A percentile compares a stretch with the other conserved stretches of the same genome.
These are phyloP conservation scores for Fagus crenata DNA, from an alignment of 306 rosid genomes.

Conservation along the genomic window DNA sequence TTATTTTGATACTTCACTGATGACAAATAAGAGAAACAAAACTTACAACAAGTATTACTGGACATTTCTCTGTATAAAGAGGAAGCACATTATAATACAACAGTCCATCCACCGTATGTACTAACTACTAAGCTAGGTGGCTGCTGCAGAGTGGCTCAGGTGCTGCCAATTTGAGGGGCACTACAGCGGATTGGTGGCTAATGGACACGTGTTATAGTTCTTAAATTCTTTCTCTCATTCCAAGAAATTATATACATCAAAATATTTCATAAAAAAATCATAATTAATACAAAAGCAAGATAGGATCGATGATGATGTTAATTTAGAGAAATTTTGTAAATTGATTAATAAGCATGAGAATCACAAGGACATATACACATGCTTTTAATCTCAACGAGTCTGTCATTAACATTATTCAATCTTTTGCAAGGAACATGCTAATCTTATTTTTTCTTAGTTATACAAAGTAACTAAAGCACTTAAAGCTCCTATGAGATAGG, in stretches of 20 bases:
- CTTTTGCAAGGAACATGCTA: neutral
- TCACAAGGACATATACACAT: no score
- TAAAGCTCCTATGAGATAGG: neutral
- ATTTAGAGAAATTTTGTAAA: no score
- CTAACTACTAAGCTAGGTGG: conserved; percentile 12
- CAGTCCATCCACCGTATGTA: neutral
- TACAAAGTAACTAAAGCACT: neutral
- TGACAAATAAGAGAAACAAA: neutral
- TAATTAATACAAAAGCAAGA: neutral
- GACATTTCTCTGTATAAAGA: neutral
- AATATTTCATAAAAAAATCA: no score
- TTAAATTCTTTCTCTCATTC: neutral
- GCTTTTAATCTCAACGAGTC: no score
- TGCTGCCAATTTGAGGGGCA: conserved; percentile 2
- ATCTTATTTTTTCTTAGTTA: neutral
- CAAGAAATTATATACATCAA: no score
- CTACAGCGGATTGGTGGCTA: neutral
- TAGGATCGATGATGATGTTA: neutral
- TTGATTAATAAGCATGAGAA: no score
- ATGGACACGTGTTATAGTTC: conserved; percentile 15
- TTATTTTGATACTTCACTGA: no score
- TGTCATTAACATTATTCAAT: neutral
- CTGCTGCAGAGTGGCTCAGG: conserved; percentile 4
- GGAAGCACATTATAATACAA: neutral
- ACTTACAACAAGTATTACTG: neutral